Conservation (phyloP, 306 rosid genomes). For the Acacia acuminata region DNA sequence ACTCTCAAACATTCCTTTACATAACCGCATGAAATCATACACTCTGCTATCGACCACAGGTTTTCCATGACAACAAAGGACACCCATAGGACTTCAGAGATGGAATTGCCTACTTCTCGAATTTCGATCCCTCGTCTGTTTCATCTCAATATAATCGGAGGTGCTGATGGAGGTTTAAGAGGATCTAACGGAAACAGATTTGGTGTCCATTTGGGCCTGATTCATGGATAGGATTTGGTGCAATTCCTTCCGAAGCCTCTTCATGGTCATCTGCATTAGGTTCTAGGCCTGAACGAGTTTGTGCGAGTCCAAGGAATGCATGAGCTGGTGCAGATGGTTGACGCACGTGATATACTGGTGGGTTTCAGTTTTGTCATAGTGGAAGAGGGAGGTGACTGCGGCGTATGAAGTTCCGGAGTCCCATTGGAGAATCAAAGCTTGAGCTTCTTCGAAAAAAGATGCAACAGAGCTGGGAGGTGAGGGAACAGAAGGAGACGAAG, state of each 20-base stretch:
- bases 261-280: slow-evolving; percentile 75
- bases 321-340: slow-evolving; percentile 58
- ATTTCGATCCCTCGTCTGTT: slow-evolving; percentile 40
- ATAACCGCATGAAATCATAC: slow-evolving; percentile 81
- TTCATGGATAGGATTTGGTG: slow-evolving; percentile 67
- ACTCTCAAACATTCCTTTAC: slow-evolving; percentile 63
- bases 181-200: slow-evolving; percentile 57
- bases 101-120: slow-evolving; percentile 39
- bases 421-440: slow-evolving; percentile 57
- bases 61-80: slow-evolving; percentile 56
- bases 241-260: slow-evolving; percentile 69
- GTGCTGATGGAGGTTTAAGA: slow-evolving; percentile 51
- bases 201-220: slow-evolving; percentile 46
- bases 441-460: slow-evolving; percentile 44
- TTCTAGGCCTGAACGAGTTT: slow-evolving; percentile 49
- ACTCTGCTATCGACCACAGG: slow-evolving; percentile 64
- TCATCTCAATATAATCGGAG: slow-evolving; percentile 50
- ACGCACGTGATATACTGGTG: slow-evolving; percentile 46
- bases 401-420: slow-evolving; percentile 55
- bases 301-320: slow-evolving; percentile 59
- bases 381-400: slow-evolving; percentile 67
- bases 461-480: slow-evolving; percentile 14
- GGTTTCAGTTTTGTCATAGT: slow-evolving; percentile 55
- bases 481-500: slow-evolving; percentile 20
- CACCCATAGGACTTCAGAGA: slow-evolving; percentile 56